Conservation (phyloP, 805 yeast genomes). For the Novakomyces olei region DNA sequence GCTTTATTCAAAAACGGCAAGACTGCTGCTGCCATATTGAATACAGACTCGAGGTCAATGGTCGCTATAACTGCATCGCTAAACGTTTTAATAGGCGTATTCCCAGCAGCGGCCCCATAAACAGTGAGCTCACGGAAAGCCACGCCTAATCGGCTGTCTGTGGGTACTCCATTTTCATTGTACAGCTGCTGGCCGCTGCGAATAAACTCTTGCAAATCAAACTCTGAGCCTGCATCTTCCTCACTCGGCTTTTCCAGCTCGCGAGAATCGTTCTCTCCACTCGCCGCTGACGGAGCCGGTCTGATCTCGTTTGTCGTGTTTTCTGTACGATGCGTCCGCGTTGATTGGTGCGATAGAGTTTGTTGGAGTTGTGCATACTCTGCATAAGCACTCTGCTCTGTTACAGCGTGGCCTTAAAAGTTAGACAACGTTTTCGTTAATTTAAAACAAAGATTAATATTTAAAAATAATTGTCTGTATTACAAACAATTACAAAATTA, state of each 20-base stretch:
- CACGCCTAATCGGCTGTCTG: conserved; percentile 9
- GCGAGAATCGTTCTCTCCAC: too few species aligned
- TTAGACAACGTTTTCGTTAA: too few species aligned
- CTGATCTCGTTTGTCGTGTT: too few species aligned
- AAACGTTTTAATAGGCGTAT: conserved; percentile 6
- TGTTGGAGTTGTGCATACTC: too few species aligned
- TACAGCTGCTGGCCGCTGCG: conserved; percentile 7
- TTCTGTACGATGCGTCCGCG: too few species aligned
- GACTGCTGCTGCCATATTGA: conserved; percentile 1
- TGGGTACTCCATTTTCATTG: conserved; percentile 6
- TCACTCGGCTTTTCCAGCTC: not conserved
- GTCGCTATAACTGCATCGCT: conserved; percentile 5
- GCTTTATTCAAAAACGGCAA: not conserved
- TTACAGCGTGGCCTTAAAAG: too few species aligned
- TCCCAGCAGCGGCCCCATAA: conserved; percentile 7
- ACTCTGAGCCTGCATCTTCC: conserved; percentile 4
- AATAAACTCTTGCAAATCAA: conserved; percentile 9
- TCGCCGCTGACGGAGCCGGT: too few species aligned
- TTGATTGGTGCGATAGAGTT: too few species aligned
- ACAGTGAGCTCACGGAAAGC: conserved; percentile 8
- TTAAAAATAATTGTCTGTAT: too few species aligned
- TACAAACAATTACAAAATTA: too few species aligned
- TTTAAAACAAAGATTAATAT: too few species aligned
- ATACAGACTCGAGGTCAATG: conserved; percentile 4
- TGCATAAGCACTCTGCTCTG: too few species aligned